Conservation (phyloP, 2,329 filamentous ascomycete species). For the Neofusicoccum kwambonambiense region DNA sequence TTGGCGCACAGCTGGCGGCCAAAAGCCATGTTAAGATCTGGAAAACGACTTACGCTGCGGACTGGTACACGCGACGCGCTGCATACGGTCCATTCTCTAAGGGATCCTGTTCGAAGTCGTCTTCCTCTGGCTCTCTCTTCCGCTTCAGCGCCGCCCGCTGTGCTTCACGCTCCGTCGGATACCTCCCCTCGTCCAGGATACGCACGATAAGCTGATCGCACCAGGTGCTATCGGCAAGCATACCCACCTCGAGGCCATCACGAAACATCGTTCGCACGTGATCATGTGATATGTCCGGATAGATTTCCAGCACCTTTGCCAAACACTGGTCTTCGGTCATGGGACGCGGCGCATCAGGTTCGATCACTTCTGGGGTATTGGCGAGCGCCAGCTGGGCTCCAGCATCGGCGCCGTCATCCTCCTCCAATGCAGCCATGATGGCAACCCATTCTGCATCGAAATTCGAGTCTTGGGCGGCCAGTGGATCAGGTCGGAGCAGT, state of each 20-base stretch:
- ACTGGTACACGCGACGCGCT: not conserved
- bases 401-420: not conserved
- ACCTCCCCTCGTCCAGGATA: constrained; percentile 32
- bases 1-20: not conserved
- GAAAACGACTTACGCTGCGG: not conserved
- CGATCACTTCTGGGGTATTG: not conserved
- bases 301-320: constrained; percentile 32
- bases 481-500: not conserved
- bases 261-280: constrained; percentile 31
- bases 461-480: too few relatives aligned
- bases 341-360: not conserved
- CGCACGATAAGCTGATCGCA: constrained; percentile 31
- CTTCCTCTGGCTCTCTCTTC: constrained; percentile 23
- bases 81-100: not conserved
- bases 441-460: not conserved
- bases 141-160: constrained; percentile 30
- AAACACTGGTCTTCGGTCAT: constrained; percentile 28
- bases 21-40: not conserved
- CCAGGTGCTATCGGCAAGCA: constrained; percentile 23
- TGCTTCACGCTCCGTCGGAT: constrained; percentile 34
- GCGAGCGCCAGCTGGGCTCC: too few relatives aligned
- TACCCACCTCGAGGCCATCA: constrained; percentile 25
- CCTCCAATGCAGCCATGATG: not conserved
- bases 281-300: constrained; percentile 34
- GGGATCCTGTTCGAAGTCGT: not conserved